Conservation (phyloP, 129 eudicot species). For the Lactuca saligna region DNA sequence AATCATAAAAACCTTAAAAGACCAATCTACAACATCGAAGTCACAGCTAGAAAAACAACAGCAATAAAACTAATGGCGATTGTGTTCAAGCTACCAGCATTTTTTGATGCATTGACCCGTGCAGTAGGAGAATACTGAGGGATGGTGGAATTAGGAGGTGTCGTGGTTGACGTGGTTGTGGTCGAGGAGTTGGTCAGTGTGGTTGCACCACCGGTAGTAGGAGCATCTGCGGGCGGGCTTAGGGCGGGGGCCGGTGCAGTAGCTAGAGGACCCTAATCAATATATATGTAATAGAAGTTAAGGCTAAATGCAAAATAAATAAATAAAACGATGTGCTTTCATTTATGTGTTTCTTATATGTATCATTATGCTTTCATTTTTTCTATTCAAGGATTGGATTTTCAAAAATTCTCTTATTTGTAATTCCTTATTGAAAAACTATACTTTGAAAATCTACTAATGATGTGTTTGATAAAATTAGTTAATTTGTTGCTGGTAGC, state of each 20-base stretch:
- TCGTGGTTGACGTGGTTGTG: not conserved
- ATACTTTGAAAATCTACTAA: not conserved
- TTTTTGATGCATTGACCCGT: constrained; percentile 34
- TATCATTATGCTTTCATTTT: too few relatives aligned
- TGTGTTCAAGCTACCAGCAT: constrained; percentile 15
- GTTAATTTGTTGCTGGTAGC: too few relatives aligned
- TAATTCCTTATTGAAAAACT: too few relatives aligned
- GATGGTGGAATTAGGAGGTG: constrained; percentile 31
- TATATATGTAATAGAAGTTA: not conserved
- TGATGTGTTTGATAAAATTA: too few relatives aligned
- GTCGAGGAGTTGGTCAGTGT: constrained; percentile 35
- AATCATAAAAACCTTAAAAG: not conserved
- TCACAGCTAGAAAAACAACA: constrained; percentile 9
- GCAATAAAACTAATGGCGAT: constrained; percentile 1
- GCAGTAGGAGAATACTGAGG: constrained; percentile 31
- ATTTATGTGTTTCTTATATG: not conserved
- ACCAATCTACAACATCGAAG: constrained; percentile 25
- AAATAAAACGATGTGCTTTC: not conserved
- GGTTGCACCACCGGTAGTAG: constrained; percentile 18
- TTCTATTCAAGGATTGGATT: too few relatives aligned
- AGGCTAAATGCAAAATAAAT: not conserved
- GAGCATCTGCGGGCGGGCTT: constrained; percentile 28
- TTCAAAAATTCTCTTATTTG: too few relatives aligned
- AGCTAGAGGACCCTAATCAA: constrained; percentile 35
- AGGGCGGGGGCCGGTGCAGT: constrained; percentile 31